phyloP scores from a whole-genome alignment of 1,139 yeast genomes.

The Suhomyces guaymorum region DNA sequence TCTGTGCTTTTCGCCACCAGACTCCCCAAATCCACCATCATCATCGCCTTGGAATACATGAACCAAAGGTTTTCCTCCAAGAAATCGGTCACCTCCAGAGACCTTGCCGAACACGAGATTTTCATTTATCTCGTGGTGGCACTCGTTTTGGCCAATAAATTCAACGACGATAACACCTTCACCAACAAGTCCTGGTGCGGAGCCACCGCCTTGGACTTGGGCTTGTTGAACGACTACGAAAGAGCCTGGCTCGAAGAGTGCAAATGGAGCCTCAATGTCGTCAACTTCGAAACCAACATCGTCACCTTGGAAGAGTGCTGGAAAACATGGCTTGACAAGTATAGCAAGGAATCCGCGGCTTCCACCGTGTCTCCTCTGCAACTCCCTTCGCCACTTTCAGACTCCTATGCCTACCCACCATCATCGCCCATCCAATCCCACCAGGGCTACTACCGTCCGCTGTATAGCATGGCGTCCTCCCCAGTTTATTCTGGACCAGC shows the following conservation, averaged over 20 bases:
- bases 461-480: constrained; percentile 28
- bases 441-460: constrained; percentile 8
- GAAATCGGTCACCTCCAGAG: constrained; percentile 21
- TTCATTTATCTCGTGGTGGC: constrained; percentile 69
- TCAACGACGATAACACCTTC: constrained; percentile 94
- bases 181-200: constrained; percentile 95
- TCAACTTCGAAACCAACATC: constrained; percentile 42
- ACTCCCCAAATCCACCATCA: constrained; percentile 76
- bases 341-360: constrained; percentile 14
- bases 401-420: constrained; percentile 18
- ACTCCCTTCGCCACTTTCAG: constrained; percentile 14
- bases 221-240: constrained; percentile 65
- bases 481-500: constrained; percentile 20
- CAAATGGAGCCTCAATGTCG: constrained; percentile 52
- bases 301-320: constrained; percentile 49
- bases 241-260: constrained; percentile 65
- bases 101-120: constrained; percentile 44
- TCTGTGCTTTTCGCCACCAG: constrained; percentile 87
- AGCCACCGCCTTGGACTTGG: constrained; percentile 78
- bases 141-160: constrained; percentile 84
- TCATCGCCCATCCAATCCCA: constrained; percentile 23
- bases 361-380: constrained; percentile 14
- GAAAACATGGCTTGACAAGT: constrained; percentile 48
- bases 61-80: constrained; percentile 43
- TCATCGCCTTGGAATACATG: constrained; percentile 77